These are phyloP conservation scores for Chrysoporthe austroafricana DNA, from an alignment of 2,329 filamentous ascomycete species.

Conservation along the genomic window DNA sequence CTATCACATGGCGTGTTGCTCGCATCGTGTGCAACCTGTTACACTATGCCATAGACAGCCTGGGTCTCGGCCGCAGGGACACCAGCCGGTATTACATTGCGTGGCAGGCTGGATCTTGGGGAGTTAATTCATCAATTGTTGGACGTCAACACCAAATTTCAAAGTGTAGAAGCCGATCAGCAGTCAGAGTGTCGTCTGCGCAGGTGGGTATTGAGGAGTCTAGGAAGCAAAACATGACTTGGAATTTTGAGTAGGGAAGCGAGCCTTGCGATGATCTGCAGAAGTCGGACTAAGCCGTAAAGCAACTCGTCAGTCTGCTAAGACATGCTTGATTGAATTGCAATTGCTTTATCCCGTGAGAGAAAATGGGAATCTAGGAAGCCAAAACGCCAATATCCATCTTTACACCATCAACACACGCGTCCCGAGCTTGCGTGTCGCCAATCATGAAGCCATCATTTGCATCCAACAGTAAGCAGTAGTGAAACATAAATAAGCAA, in stretches of 20 bases:
- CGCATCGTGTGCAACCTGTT: too few species aligned
- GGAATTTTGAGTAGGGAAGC: too few species aligned
- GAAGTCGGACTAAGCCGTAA: not conserved
- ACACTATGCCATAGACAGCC: too few species aligned
- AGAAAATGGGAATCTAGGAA: not conserved
- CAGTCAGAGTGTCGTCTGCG: not conserved
- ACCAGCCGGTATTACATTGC: too few species aligned
- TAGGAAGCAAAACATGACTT: too few species aligned
- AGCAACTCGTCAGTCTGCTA: not conserved
- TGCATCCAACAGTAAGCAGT: not conserved
- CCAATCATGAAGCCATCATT: not conserved
- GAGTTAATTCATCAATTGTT: too few species aligned
- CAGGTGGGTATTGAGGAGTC: not conserved
- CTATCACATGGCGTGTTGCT: too few species aligned
- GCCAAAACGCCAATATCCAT: not conserved
- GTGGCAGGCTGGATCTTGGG: too few species aligned
- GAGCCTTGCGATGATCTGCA: not conserved
- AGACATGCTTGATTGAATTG: not conserved
- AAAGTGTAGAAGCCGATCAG: not conserved
- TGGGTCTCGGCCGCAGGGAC: too few species aligned
- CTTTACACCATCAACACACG: not conserved
- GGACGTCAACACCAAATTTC: too few species aligned
- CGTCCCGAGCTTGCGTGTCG: not conserved
- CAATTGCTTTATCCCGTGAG: not conserved
- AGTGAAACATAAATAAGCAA: not conserved